A percentile compares a stretch with the other conserved stretches of the same genome.
Evolutionary conservation across 805 yeast genomes (phyloP).

Genomic region (Candida oleophila): DNA sequence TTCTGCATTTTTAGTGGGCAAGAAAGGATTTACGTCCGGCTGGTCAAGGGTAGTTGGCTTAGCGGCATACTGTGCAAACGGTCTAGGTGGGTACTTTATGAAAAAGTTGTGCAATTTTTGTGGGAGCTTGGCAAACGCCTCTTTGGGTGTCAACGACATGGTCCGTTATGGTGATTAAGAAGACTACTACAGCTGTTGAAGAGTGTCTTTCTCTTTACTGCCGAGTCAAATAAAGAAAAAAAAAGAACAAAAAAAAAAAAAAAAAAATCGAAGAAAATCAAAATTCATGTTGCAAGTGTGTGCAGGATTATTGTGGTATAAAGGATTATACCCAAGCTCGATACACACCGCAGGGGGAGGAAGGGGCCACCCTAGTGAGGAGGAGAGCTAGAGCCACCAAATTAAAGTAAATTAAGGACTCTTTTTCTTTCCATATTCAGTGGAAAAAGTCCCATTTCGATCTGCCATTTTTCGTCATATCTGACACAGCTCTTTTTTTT

Average conservation of each 20-base stretch:
- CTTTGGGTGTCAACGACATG: slow-evolving; percentile 34
- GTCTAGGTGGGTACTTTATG: slow-evolving; percentile 80
- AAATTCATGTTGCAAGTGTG: not conserved
- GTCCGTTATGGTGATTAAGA: not conserved
- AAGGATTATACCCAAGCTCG: not conserved
- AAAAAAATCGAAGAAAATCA: not conserved
- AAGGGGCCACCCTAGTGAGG: not conserved
- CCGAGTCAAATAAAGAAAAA: not conserved
- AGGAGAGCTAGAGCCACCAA: no score
- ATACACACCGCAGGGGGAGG: not conserved
- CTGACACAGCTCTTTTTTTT: no score
- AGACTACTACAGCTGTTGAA: not conserved
- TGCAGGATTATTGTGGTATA: not conserved
- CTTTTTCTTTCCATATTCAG: not conserved
- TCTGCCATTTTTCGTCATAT: no score
- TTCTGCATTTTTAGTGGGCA: slow-evolving; percentile 80
- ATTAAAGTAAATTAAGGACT: no score
- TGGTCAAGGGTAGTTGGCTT: slow-evolving; percentile 67
- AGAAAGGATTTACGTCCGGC: slow-evolving; percentile 78
- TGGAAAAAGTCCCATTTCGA: not conserved
- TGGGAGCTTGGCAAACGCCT: slow-evolving; percentile 65
- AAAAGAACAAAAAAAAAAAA: not conserved
- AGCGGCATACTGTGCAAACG: slow-evolving; percentile 63
- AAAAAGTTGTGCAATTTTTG: slow-evolving; percentile 69
- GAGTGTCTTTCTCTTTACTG: not conserved